Evolutionary conservation across 140 eudicot genomes (phyloP), one percentile per base, ranked within the genome.

Genomic region (Bidens hawaiensis): DNA sequence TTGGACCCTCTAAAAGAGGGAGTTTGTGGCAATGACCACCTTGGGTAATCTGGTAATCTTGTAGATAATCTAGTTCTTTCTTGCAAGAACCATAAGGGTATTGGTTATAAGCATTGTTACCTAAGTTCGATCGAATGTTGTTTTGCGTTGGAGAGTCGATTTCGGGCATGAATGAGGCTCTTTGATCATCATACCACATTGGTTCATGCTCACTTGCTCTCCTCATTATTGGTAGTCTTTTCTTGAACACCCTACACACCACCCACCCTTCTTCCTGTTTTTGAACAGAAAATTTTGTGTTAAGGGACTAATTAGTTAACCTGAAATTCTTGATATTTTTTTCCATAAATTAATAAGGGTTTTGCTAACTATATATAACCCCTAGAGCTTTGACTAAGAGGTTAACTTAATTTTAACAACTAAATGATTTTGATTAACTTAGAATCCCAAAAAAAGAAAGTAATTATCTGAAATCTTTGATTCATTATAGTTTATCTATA

Each of bases 131-230:
- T 16, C 47, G 71, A 41, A 68, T 49, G 40, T 60, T 77, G 55
- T 61, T 82, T 52, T 76, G 79, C 33, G 76, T 78, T n/a, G 89
- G 80, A 13, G 95, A 85, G 34, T 81, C 89, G 56, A 83, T 62
- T 17, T 86, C 90, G 0, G 85, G 83, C 75, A 81, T 79, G 85
- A 83, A 90, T 5, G 94, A 78, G 53, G 71, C 85, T 53, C 85
- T 70, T 31, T 73, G 93, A 55, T 90, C 96, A 9, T 81, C 95
- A 42, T 81, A 90, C 97, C 95, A 90, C 65, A 69, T 77, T 38
- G 90, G 90, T 24, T 75, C 94, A 53, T 86, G 94, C 19, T 85
- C 97, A 46, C 74, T 72, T 59, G 75, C 65, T 53, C 75, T 81
- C 53, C 85, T 78, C 65, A 75, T 78, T 28, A 82, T 65, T 4